Evolutionary conservation across 768 basidiomycete species (phyloP).

Genomic region (Boletus reticuloceps): DNA sequence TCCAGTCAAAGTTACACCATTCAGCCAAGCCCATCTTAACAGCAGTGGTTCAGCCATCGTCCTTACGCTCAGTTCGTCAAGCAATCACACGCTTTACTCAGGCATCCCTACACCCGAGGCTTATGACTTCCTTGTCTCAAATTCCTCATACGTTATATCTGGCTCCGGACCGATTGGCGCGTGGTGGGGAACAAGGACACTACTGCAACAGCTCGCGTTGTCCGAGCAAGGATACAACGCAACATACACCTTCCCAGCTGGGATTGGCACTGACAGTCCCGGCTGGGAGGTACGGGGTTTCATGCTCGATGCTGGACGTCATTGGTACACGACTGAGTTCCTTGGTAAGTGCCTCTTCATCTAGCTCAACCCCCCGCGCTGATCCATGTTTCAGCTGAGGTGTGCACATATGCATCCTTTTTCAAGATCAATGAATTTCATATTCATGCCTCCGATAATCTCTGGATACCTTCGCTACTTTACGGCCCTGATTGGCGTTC

Average conservation of each 20-base stretch:
- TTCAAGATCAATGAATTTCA: conserved; percentile 46
- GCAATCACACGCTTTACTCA: conserved; percentile 35
- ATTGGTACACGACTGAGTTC: conserved; percentile 41
- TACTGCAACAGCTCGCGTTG: conserved; percentile 40
- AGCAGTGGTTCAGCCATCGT: conserved; percentile 22
- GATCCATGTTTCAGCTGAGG: conserved; percentile 30
- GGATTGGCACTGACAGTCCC: conserved; percentile 37
- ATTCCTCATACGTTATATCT: conserved; percentile 30
- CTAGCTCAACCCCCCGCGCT: too few species aligned
- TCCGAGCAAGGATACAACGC: conserved; percentile 5
- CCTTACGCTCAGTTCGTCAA: conserved; percentile 28
- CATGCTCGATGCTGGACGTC: conserved; percentile 46
- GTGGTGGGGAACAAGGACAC: conserved; percentile 45
- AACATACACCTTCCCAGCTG: conserved; percentile 29
- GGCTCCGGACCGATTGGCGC: conserved; percentile 35
- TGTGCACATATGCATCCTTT: conserved; percentile 44
- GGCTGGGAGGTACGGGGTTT: conserved; percentile 46
- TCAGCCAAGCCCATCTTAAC: conserved; percentile 1
- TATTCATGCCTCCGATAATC: conserved; percentile 42
- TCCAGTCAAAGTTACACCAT: conserved; percentile 19
- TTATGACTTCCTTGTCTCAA: conserved; percentile 36
- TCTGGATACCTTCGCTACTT: conserved; percentile 41
- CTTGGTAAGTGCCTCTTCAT: conserved; percentile 26
- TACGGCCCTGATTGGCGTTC: conserved; percentile 38
- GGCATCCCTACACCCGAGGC: conserved; percentile 38